Evolutionary conservation across 2,329 filamentous ascomycete genomes (phyloP), one percentile per base, ranked within the genome.

Genomic region (Botryosphaeria dothidea): DNA sequence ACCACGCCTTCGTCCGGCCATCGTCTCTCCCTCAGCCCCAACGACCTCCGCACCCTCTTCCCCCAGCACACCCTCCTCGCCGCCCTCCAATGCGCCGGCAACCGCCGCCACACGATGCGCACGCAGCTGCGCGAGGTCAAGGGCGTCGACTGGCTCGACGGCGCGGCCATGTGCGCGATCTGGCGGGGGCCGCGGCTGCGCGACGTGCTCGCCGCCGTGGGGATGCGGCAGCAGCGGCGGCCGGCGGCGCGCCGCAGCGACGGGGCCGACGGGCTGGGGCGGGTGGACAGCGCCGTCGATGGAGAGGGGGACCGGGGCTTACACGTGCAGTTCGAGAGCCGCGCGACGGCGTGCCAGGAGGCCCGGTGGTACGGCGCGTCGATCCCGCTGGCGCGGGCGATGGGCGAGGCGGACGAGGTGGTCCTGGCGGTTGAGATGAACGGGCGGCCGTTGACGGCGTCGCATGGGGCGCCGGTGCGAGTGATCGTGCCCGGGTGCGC

Each of bases 101-200:
- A 88, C 68, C 77, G 86, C 7, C 81, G 86, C 11, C 85, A 87
- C 70, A 85, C 84, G 2, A 88, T 88, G 85, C 83, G 85, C 29
- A 87, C 84, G 1, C 77, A 81, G 67, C 74, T 87, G 27, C 86
- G 85, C 69, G 85, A 88, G 72, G 85, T 88, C 4, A 75, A 80
- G 36, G 86, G 86, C 0, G 82, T 88, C 46, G 85, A 88, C 69
- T 88, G 86, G 86, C 80, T 80, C 41, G 85, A 87, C 68, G 85
- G 81, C 43, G 86, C 85, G 0, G 81, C 87, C 21, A 87, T 87
- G 84, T 88, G 87, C 69, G 86, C 85, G 69, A 79, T 75, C 63
- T 88, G 84, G 85, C 80, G 77, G 13, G 84, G 84, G 0, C 85
- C 85, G 3, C 74, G 82, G 5, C 75, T 88, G 13, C 71, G 76